phyloP scores from a whole-genome alignment of 441 rosid species.

The Erodium moschatum region DNA sequence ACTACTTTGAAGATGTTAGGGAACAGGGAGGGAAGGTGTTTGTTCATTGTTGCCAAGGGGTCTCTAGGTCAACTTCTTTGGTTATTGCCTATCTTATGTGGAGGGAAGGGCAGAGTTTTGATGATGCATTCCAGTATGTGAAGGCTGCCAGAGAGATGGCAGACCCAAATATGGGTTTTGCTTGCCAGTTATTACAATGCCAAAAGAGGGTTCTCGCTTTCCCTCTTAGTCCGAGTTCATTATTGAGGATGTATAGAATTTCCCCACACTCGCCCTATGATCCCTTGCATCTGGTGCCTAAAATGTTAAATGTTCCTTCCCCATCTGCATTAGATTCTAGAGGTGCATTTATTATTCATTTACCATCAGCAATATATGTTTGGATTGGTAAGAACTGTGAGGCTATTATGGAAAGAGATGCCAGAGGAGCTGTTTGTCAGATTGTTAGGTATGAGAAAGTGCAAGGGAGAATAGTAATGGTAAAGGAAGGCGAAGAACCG shows the following conservation, averaged over 20 bases:
- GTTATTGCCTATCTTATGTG: conserved; percentile 95
- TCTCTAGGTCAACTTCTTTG: conserved; percentile 89
- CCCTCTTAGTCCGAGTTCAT: conserved; percentile 91
- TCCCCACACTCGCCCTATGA: conserved; percentile 94
- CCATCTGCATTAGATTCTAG: conserved; percentile 78
- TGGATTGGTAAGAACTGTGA: conserved; percentile 84
- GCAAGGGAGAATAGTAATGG: conserved; percentile 49
- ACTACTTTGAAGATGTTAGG: conserved; percentile 96
- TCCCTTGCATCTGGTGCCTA: conserved; percentile 93
- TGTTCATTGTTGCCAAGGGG: conserved; percentile 97
- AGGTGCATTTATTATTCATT: conserved; percentile 83
- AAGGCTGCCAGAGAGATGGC: conserved; percentile 94
- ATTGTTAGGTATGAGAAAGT: conserved; percentile 87
- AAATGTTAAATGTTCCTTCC: conserved; percentile 75
- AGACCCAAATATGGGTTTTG: conserved; percentile 98
- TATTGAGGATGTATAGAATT: conserved; percentile 77
- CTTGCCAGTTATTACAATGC: conserved; percentile 90
- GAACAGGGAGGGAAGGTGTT: conserved; percentile 76
- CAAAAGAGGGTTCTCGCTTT: conserved; percentile 93
- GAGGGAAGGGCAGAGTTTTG: conserved; percentile 97
- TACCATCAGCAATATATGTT: conserved; percentile 69
- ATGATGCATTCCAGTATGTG: conserved; percentile 90
- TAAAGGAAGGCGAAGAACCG: conserved; percentile 90
- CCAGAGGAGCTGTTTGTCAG: conserved; percentile 88
- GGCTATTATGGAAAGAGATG: conserved; percentile 85